Base-by-base conservation (phyloP, 352 stramenopile species). In the Phytophthora melonis region DNA sequence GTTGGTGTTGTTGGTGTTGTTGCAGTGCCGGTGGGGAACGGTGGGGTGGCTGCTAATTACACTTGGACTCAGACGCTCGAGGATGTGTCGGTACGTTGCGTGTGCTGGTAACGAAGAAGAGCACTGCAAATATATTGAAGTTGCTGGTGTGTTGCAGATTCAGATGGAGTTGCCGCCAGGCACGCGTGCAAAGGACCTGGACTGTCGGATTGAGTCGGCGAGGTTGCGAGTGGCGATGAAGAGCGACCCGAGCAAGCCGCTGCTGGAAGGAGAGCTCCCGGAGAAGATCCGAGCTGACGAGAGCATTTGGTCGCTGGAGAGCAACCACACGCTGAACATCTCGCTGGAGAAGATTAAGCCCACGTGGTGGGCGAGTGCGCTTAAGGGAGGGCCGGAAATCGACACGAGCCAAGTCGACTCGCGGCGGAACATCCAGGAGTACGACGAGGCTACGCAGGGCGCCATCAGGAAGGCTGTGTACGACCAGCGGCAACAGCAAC, bases 401-500 rank as follows among this genome's bases (percentile, higher is more conserved):
- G 97, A 99, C 84, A 98, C 98, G 39, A 96, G 83, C 27, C 93
- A 98, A 77, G 97, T 99, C 27, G 95, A 99, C 68, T 99, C 98
- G 10, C 98, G 98, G 79, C 97, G 97, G 70, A 95, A 85, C 21
- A 98, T 99, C 58, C 80, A 85, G 34, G 98, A 99, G 79, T 94
- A 99, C 66, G 97, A 99, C 80, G 93, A 91, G 10, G 96, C 97
- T 54, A 99, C 97, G 8, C 87, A 99, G 73, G 94, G 98, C 43
- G 99, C 98, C 9, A 98, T 99, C 52, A 97, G 99, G 74, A 99
- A 99, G 75, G 99, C 99, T 87, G 99, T 99, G 60, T 95, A 94
- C 62, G 89, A 98, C 63, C 92, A 98, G 77, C 85, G 93, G 45
- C 97, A 99, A 78, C 97, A 98, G 74, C 95, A 97, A 54, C 19